Base-by-base conservation (phyloP, 192 early-diverging fungal species). In the Umbelopsis isabellina region DNA sequence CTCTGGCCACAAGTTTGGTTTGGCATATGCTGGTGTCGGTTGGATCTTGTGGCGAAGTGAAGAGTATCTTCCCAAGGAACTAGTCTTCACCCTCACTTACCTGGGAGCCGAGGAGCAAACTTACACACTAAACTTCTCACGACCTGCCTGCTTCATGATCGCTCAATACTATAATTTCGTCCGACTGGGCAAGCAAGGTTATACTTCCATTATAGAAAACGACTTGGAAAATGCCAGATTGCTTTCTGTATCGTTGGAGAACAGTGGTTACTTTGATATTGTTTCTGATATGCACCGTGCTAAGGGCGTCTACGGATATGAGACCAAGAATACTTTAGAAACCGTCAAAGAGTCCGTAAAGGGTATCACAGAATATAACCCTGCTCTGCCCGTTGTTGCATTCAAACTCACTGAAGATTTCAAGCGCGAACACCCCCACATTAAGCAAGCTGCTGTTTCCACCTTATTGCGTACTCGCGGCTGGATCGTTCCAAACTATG, bases 141-240 rank as follows among this genome's bases (percentile, higher is more conserved):
- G 88, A 49, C 85, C 88, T 2, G 85, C 90, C 20, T 86, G 87
- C 72, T 87, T 86, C 69, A 85, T 93, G 78, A 84, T 93, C 41
- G 89, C 80, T 13, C 92, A 93, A 80, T 93, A 93, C 77, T 93
- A 92, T 84, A 87, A 88, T 72, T 91, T 93, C 64, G 78, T 93
- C 27, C 84, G 91, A 65, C 86, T 86, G 53, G 92, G 90, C 1
- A 79, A 73, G 27, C 72, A 82, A 30, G 92, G 92, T 0, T 93
- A 86, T 75, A 75, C 78, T 8, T 75, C 80, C 49, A 86, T 93
- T 33, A 87, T 89, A 73, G 75, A 82, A 58, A 83, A 78, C 18
- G 81, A 85, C 48, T 46, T 91, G 41, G 67, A 72, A 21, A 87
- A 90, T 65, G 88, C 89, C 10, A 74, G 83, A n/a, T 66, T 84